phyloP scores from a whole-genome alignment of 164 flowering plant genomes.

The Vitis vinifera region DNA sequence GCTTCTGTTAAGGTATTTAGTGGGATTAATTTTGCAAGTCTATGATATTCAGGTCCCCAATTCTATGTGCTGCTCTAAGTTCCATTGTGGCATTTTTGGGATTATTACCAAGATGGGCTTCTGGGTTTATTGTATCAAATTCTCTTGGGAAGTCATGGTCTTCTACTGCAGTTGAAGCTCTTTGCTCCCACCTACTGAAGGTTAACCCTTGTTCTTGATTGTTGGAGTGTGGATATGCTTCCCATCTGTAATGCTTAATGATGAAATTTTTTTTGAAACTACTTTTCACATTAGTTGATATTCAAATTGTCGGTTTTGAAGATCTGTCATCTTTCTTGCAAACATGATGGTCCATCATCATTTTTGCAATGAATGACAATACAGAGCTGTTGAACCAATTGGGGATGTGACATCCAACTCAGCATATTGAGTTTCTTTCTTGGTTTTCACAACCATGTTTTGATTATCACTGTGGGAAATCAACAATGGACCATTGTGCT shows the following conservation, averaged over 20 bases:
- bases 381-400: neutral
- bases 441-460: neutral
- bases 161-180: conserved; percentile 58
- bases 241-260: too few relatives aligned
- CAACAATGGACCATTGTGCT: neutral
- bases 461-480: too few relatives aligned
- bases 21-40: neutral
- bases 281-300: neutral
- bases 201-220: conserved; percentile 23
- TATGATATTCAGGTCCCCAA: conserved; percentile 47
- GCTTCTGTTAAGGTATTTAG: neutral
- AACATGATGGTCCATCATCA: neutral
- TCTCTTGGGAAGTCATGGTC: conserved; percentile 76
- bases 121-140: conserved; percentile 42
- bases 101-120: conserved; percentile 43
- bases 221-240: neutral
- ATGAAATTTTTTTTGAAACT: neutral
- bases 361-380: neutral
- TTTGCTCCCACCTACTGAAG: conserved; percentile 61
- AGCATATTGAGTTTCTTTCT: neutral
- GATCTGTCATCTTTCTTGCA: neutral
- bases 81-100: conserved; percentile 53
- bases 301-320: neutral
- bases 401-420: neutral
- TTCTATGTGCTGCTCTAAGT: conserved; percentile 41